Evolutionary conservation across 352 stramenopile genomes (phyloP).

Genomic region (Pythium periplocum): DNA sequence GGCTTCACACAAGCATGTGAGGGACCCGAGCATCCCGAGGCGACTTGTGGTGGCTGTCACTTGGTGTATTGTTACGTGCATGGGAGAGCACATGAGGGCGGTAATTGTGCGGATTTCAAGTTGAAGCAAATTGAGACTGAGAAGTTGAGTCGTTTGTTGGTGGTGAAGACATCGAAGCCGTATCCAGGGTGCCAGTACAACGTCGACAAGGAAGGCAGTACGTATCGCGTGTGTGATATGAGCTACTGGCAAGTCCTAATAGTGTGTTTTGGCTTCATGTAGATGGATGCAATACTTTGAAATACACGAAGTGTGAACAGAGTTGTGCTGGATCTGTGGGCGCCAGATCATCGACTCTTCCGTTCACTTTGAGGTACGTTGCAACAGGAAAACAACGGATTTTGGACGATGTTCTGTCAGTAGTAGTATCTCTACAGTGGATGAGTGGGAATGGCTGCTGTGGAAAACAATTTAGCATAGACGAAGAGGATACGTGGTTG

Average conservation of each 20-base stretch:
- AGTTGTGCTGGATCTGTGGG: neutral
- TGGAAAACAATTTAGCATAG: no score
- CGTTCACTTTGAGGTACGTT: no score
- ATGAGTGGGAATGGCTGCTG: no score
- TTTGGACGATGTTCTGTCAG: no score
- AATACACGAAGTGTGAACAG: neutral
- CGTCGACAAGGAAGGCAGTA: slow-evolving; percentile 71
- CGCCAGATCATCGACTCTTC: neutral
- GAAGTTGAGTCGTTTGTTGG: slow-evolving; percentile 2
- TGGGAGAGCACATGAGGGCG: slow-evolving; percentile 19
- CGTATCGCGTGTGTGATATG: neutral
- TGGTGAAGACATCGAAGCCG: slow-evolving; percentile 25
- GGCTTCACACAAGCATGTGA: slow-evolving; percentile 50
- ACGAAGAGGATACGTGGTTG: no score
- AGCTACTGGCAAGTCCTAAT: neutral
- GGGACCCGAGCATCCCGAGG: slow-evolving; percentile 5
- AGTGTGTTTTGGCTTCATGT: neutral
- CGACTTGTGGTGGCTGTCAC: slow-evolving; percentile 27
- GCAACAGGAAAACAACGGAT: no score
- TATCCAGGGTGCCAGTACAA: slow-evolving; percentile 83
- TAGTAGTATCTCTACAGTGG: no score
- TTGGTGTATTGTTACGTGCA: slow-evolving; percentile 85
- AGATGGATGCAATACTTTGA: slow-evolving; percentile 70
- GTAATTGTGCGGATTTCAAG: slow-evolving; percentile 75
- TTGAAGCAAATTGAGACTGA: slow-evolving; percentile 47